Evolutionary conservation across 208 protist genomes (phyloP).

Genomic region (Zelonia costaricensis): DNA sequence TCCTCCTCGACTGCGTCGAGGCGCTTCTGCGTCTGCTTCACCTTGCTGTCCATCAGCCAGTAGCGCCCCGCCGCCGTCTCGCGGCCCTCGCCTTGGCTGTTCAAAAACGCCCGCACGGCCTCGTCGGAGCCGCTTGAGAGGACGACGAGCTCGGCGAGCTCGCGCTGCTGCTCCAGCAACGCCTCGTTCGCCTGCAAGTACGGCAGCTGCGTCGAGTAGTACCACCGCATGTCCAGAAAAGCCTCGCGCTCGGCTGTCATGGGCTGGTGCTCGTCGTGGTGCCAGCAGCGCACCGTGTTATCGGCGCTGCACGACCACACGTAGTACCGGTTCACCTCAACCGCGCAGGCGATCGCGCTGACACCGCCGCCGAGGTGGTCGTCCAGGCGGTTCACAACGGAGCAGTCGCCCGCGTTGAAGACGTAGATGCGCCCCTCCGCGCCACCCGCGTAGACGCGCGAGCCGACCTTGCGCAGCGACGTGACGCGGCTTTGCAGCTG

Average conservation of each 20-base stretch:
- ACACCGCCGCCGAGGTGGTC: slow-evolving; percentile 52
- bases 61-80: slow-evolving; percentile 42
- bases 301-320: slow-evolving; percentile 73
- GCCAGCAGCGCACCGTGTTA: slow-evolving; percentile 80
- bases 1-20: slow-evolving; percentile 36
- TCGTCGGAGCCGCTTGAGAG: slow-evolving; percentile 65
- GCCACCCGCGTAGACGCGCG: slow-evolving; percentile 54
- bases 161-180: slow-evolving; percentile 67
- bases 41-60: slow-evolving; percentile 38
- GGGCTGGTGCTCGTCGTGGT: slow-evolving; percentile 82
- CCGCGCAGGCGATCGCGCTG: slow-evolving; percentile 47
- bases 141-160: slow-evolving; percentile 58
- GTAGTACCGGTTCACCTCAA: slow-evolving; percentile 73
- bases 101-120: slow-evolving; percentile 36
- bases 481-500: slow-evolving; percentile 53
- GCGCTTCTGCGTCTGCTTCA: slow-evolving; percentile 37
- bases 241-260: slow-evolving; percentile 62
- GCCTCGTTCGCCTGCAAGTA: slow-evolving; percentile 58
- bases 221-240: slow-evolving; percentile 86
- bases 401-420: slow-evolving; percentile 58
- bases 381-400: slow-evolving; percentile 38
- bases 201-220: slow-evolving; percentile 67
- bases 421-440: slow-evolving; percentile 59
- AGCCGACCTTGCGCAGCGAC: slow-evolving; percentile 48
- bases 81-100: slow-evolving; percentile 22